Conservation (phyloP, 495 filamentous ascomycete species). For the Penicillium cataractarum region DNA sequence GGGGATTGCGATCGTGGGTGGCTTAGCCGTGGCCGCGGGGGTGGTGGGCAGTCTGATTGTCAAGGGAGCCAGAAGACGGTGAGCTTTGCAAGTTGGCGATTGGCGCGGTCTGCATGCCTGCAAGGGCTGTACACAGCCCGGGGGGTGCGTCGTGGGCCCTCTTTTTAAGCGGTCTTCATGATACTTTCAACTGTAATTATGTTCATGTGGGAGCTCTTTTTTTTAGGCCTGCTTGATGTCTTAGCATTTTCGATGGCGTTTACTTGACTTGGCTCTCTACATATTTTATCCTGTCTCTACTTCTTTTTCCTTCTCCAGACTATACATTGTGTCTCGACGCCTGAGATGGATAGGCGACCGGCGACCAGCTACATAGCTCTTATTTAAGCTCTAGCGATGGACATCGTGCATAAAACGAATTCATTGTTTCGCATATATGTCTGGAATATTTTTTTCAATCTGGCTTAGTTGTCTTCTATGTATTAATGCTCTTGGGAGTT, state of each 20-base stretch:
- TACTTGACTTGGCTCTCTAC: conserved; percentile 8
- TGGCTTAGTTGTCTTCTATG: neutral
- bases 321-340: neutral
- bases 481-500: no score
- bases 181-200: conserved; percentile 12
- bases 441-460: no score
- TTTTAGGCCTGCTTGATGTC: conserved; percentile 11
- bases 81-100: conserved; percentile 19
- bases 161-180: neutral
- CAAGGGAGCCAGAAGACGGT: conserved; percentile 65
- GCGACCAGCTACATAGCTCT: conserved; percentile 6
- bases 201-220: conserved; percentile 15
- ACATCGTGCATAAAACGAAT: neutral
- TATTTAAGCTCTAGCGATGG: neutral
- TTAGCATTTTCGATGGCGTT: conserved; percentile 20
- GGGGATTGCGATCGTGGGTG: conserved; percentile 96
- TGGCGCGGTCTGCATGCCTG: conserved; percentile 28
- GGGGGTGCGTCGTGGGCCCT: conserved; percentile 7
- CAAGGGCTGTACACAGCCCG: conserved; percentile 27
- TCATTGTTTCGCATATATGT: no score
- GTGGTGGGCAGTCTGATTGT: conserved; percentile 86
- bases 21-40: conserved; percentile 90
- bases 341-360: neutral
- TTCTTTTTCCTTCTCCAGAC: neutral
- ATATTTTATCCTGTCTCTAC: conserved; percentile 4